Evolutionary conservation across 108 stramenopile genomes (phyloP), one percentile per base, ranked within the genome.

Genomic region (Stephanodiscus triporus): DNA sequence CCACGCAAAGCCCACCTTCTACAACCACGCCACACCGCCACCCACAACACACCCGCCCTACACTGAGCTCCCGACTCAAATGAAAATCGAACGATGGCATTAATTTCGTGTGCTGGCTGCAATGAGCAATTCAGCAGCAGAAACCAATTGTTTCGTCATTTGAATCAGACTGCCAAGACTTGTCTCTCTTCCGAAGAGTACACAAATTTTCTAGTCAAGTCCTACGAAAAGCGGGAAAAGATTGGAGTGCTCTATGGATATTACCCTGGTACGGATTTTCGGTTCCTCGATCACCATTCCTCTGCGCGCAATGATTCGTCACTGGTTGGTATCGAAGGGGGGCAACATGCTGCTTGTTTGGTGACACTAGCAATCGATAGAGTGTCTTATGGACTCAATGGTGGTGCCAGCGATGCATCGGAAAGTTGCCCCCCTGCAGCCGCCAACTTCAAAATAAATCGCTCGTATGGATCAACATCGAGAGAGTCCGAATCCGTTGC

Each of bases 221-320:
- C 9, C 49, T 80, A 19, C 65, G 22, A 55, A 57, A 66, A 81
- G n/a, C 42, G 70, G 30, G 78, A 87, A 42, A 94, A 92, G 68
- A 83, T 88, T 10, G 56, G 82, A 26, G 57, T 94, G 20, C 55
- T 94, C 30, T 92, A 85, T 67, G 93, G 93, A 1, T 94, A 94
- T 69, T 40, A 89, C 19, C 81, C 88, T 14, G 66, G 74, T 14
- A 70, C 72, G 22, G 72, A 70, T 54, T 78, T 67, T 61, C 56
- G 64, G 19, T 62, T 62, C n/a, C 36, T 19, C 19, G 76, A 34
- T 17, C 57, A 32, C 26, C 57, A 32, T 14, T 9, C 23, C 53
- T 34, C 10, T 66, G 45, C 40, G 6, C n/a, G 47, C 13, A 37
- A 38, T 61, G 71, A 14, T 24, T 38, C 36, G 22, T 29, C 11